Percentiles rank a stretch among this genome's conserved stretches.
Conservation (phyloP, 2,329 filamentous ascomycete species). For the Epichloe brachyelytri region DNA sequence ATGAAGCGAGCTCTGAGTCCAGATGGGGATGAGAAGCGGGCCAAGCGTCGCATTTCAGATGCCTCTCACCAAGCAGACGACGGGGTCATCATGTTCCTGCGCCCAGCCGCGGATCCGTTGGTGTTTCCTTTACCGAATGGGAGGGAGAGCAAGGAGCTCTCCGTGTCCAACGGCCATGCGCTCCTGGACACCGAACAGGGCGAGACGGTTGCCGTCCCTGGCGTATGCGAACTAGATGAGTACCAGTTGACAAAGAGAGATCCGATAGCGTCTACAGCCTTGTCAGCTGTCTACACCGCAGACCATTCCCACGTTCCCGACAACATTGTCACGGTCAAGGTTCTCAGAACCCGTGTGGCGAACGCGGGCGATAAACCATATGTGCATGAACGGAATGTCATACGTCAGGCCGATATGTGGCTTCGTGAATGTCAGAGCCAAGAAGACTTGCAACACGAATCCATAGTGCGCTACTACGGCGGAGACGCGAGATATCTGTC, state of each 20-base stretch:
- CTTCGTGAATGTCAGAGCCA: slow-evolving; percentile 44
- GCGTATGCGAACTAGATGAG: slow-evolving; percentile 36
- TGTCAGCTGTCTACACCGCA: slow-evolving; percentile 44
- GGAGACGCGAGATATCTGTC: slow-evolving; percentile 47
- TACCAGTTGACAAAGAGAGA: slow-evolving; percentile 43
- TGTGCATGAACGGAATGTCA: slow-evolving; percentile 40
- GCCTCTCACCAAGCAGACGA: slow-evolving; percentile 25
- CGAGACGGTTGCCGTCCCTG: slow-evolving; percentile 35
- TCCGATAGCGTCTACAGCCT: slow-evolving; percentile 40
- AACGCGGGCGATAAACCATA: slow-evolving; percentile 30
- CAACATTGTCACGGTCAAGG: slow-evolving; percentile 46
- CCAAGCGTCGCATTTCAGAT: slow-evolving; percentile 26
- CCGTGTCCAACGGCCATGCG: slow-evolving; percentile 32
- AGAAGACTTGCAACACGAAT: slow-evolving; percentile 40
- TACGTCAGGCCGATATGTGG: slow-evolving; percentile 48
- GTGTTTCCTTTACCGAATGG: slow-evolving; percentile 38
- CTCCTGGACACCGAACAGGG: slow-evolving; percentile 37
- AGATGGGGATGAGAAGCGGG: slow-evolving; percentile 32
- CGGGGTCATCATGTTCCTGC: slow-evolving; percentile 42
- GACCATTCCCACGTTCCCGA: slow-evolving; percentile 39
- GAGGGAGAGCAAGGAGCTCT: slow-evolving; percentile 33
- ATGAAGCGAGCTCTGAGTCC: slow-evolving; percentile 37
- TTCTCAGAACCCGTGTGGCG: slow-evolving; percentile 39
- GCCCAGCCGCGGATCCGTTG: slow-evolving; percentile 34
- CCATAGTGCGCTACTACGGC: slow-evolving; percentile 45